Evolutionary conservation across 202 grass and related monocot genomes (phyloP).

Genomic region (Musa balbisiana): DNA sequence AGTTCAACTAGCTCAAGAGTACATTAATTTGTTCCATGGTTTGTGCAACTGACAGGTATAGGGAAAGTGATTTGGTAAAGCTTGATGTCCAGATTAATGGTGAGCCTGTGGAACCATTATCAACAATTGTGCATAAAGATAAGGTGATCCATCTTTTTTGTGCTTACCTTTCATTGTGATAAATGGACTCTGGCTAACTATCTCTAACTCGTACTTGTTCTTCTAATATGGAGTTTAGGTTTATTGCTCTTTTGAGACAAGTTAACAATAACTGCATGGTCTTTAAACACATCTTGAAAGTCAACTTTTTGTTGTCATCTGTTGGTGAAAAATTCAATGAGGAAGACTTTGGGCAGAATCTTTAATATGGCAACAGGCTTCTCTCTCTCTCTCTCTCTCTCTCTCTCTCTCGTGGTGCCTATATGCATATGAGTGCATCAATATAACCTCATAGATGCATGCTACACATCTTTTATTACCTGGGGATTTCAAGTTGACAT

Average conservation of each 20-base stretch:
- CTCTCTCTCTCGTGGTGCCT: no score
- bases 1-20: slow-evolving; percentile 12
- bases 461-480: not conserved
- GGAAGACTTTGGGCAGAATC: no score
- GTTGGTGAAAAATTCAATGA: no score
- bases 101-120: slow-evolving; percentile 84
- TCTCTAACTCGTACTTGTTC: slow-evolving; percentile 5
- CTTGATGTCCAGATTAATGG: slow-evolving; percentile 91
- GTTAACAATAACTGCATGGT: no score
- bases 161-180: not conserved
- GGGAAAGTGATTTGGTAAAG: slow-evolving; percentile 84
- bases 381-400: no score
- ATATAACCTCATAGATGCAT: not conserved
- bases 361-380: no score
- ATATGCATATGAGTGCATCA: not conserved
- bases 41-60: slow-evolving; percentile 54
- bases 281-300: no score
- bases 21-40: slow-evolving; percentile 13
- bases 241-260: no score
- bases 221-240: not conserved
- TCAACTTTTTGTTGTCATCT: no score
- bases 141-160: slow-evolving; percentile 38
- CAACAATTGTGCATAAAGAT: slow-evolving; percentile 95
- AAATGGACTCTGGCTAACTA: not conserved
- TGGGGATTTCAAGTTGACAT: not conserved